Conservation (phyloP, 2,329 filamentous ascomycete species). For the Aspergillus terreus region DNA sequence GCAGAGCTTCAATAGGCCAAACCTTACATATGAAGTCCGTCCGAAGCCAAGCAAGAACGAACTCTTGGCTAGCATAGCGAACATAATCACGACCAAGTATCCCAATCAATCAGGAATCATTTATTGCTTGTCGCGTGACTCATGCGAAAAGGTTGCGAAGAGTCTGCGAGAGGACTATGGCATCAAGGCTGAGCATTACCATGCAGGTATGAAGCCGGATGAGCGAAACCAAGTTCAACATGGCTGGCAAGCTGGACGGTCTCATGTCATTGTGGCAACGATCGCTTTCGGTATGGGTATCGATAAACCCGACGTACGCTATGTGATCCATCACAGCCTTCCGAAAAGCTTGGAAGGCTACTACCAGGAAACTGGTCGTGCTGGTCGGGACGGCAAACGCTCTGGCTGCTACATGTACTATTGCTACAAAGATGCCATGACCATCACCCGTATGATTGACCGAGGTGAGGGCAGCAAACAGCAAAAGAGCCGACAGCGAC, state of each 20-base stretch:
- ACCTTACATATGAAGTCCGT: conserved; percentile 82
- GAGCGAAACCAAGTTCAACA: conserved; percentile 70
- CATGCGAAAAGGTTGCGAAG: conserved; percentile 74
- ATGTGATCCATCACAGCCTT: conserved; percentile 88
- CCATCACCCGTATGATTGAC: conserved; percentile 75
- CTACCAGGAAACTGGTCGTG: conserved; percentile 95
- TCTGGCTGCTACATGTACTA: conserved; percentile 93
- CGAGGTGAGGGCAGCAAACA: conserved; percentile 71
- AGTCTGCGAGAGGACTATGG: conserved; percentile 58
- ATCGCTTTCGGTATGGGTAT: conserved; percentile 99
- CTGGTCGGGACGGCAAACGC: conserved; percentile 80
- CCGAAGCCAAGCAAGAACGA: conserved; percentile 62
- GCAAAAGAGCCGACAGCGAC: conserved; percentile 77
- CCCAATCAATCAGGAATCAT: conserved; percentile 77
- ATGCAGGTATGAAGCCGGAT: conserved; percentile 68
- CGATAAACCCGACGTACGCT: conserved; percentile 93
- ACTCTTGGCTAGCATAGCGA: conserved; percentile 51
- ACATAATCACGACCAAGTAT: conserved; percentile 67
- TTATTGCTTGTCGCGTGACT: conserved; percentile 83
- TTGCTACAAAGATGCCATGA: conserved; percentile 69
- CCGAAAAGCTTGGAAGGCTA: conserved; percentile 97
- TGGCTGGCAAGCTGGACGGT: conserved; percentile 73
- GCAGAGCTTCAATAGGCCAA: conserved; percentile 96
- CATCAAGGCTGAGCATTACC: conserved; percentile 79
- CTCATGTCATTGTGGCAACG: conserved; percentile 91